Base-by-base conservation (phyloP, 2,329 filamentous ascomycete genomes). In the Arthrobotrys iridis region DNA sequence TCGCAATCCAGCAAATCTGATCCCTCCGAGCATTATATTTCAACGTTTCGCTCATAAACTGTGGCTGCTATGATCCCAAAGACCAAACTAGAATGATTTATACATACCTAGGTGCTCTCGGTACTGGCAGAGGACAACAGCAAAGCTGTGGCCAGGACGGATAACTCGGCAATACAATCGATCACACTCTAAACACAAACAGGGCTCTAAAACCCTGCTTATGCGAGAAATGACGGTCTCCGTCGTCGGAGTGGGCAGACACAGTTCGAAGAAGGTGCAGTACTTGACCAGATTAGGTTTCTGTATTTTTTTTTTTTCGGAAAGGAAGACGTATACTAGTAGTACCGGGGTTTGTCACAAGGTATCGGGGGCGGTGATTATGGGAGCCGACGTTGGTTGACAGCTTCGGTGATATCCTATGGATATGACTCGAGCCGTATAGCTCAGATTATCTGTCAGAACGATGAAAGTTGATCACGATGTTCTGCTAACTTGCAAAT, bases 161-260 rank as follows among this genome's bases (percentile, higher is more conserved):
- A 64, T 64, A 64, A 64, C 45, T 64, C 59, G 59, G 59, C 59
- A 62, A 64, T 1, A 6, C 6, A 30, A 28, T 48, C 2, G 11
- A 48, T 7, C 18, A 20, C 33, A 18, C 4, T 55, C 15, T 35
- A 35, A 46, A 33, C 26, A 30, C 26, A 41, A 40, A 18, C 22
- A 20, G 35, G 11, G 20, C 26, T 10, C 24, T 33, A 37, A 60
- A 43, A 30, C 37, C 35, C 24, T 13, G 37, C 6, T 33, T 62
- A 30, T 62, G 48, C 35, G 35, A 33, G 28, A 33, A 50, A 24
- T 20, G 43, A 28, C 5, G 35, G 20, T 35, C 48, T 26, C 24
- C 15, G 4, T 26, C n/a, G 45, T 50, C 20, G 52, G 28, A 40
- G 8, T 26, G 22, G 41, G 15, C 35, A 30, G 18, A 4, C 35